Evolutionary conservation across 768 basidiomycete genomes (phyloP).

Genomic region (Rossbeevera mucosa): DNA sequence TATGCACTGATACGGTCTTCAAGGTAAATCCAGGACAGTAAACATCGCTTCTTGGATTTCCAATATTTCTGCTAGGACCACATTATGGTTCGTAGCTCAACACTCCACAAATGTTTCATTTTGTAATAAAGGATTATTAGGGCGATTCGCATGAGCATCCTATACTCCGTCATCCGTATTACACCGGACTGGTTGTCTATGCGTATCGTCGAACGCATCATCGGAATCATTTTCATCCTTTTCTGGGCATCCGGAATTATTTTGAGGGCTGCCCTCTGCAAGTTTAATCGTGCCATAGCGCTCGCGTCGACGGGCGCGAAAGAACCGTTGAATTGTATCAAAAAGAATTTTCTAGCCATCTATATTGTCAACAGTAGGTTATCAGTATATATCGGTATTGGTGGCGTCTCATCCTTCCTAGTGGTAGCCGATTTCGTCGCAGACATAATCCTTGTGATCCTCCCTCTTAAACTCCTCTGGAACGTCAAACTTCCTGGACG

Average conservation of each 20-base stretch:
- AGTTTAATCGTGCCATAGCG: too few species aligned
- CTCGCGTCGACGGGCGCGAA: too few species aligned
- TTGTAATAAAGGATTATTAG: not conserved
- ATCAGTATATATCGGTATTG: not conserved
- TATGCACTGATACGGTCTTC: too few species aligned
- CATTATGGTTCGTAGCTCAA: too few species aligned
- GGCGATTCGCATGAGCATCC: not conserved
- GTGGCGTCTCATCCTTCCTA: not conserved
- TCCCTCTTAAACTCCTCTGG: constrained; percentile 11
- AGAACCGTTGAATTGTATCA: too few species aligned
- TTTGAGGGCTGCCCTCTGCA: too few species aligned
- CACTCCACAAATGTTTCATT: too few species aligned
- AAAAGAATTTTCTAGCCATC: not conserved
- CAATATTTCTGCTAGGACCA: too few species aligned
- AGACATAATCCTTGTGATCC: not conserved
- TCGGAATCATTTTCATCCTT: not conserved
- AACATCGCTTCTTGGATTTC: too few species aligned
- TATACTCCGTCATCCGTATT: not conserved
- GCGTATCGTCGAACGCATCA: not conserved
- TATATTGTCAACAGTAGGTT: not conserved
- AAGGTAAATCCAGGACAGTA: too few species aligned
- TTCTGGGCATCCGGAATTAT: too few species aligned
- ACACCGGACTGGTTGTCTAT: not conserved
- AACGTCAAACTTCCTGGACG: constrained; percentile 9
- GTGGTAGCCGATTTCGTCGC: not conserved